Conservation (phyloP, 441 rosid species). For the Bocquillonia castaneifolia region DNA sequence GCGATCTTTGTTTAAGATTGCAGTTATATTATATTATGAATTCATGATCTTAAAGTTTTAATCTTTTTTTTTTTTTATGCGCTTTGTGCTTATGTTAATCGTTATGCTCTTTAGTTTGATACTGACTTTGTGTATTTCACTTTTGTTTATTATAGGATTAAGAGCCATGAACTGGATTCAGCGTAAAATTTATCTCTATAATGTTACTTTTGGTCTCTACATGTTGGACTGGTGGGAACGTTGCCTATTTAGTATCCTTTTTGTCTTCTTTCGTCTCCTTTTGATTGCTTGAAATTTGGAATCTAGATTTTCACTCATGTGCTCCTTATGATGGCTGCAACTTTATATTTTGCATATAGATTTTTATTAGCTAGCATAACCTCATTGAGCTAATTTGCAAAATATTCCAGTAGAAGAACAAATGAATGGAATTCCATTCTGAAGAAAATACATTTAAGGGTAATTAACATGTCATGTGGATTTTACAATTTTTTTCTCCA, state of each 20-base stretch:
- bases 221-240: constrained; percentile 99
- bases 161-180: constrained; percentile 40
- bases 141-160: background rate
- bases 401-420: background rate
- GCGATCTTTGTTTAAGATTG: no score
- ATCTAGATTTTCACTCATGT: background rate
- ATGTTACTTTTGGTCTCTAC: constrained; percentile 93
- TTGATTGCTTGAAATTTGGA: background rate
- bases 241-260: constrained; percentile 91
- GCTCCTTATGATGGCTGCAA: background rate
- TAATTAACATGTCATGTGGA: background rate
- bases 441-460: background rate
- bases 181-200: constrained; percentile 82
- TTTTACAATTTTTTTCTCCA: background rate
- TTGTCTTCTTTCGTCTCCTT: background rate
- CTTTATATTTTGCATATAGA: background rate
- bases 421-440: background rate
- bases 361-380: background rate
- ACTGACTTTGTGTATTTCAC: background rate
- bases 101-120: background rate
- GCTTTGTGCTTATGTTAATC: no score
- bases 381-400: no score
- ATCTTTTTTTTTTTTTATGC: no score
- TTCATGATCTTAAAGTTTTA: no score
- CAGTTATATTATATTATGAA: no score